Conservation (phyloP, 495 filamentous ascomycete genomes). For the Xylaria scruposa region DNA sequence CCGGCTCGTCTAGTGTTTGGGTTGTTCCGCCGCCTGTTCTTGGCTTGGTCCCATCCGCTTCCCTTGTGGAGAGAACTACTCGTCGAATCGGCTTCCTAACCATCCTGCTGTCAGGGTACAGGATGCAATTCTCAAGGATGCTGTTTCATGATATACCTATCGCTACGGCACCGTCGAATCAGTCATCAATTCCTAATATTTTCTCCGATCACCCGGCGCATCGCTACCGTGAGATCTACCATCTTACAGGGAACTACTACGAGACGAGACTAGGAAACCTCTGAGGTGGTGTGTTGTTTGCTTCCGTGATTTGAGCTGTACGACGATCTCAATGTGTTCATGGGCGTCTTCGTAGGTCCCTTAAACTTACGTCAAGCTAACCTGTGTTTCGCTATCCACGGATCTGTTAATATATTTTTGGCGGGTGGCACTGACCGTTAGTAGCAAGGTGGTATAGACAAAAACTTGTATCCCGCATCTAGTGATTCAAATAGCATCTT, state of each 20-base stretch:
- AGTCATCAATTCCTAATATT: background rate
- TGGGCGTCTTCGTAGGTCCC: background rate
- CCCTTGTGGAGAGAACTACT: background rate
- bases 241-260: background rate
- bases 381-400: background rate
- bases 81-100: constrained; percentile 6
- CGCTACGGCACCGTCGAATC: background rate
- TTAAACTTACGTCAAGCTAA: background rate
- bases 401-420: background rate
- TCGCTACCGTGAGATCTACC: background rate
- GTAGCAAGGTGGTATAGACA: background rate
- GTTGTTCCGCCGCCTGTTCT: constrained; percentile 19
- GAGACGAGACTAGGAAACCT: background rate
- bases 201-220: background rate
- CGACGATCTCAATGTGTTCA: background rate
- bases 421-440: background rate
- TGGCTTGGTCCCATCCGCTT: background rate
- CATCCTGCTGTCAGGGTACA: background rate
- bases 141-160: constrained; percentile 17
- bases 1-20: background rate
- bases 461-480: background rate
- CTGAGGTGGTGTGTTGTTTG: background rate
- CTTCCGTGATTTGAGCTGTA: background rate
- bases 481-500: background rate
- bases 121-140: constrained; percentile 1